Conservation (phyloP, 306 rosid genomes). For the Acacia confusa region DNA sequence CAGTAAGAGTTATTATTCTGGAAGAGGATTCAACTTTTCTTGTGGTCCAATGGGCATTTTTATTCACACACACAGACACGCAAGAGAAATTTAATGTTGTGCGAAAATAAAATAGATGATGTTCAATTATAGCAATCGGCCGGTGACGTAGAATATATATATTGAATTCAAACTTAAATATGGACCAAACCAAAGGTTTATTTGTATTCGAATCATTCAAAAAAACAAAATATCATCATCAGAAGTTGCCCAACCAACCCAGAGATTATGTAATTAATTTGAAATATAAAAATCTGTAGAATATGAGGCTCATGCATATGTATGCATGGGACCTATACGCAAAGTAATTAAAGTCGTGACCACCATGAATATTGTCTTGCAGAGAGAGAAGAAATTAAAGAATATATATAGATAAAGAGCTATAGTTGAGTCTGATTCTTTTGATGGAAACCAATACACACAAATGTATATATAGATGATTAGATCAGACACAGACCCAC, state of each 20-base stretch:
- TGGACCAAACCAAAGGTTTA: background rate
- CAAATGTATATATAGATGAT: background rate
- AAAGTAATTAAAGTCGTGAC: conserved; percentile 43
- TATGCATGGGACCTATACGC: conserved; percentile 20
- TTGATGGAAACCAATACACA: conserved; percentile 31
- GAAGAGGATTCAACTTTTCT: background rate
- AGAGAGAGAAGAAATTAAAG: background rate
- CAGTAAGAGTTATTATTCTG: background rate
- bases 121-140: background rate
- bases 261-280: background rate
- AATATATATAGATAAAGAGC: background rate
- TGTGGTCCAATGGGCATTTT: conserved; percentile 33
- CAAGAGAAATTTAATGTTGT: background rate
- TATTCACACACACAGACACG: background rate
- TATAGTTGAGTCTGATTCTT: conserved; percentile 41
- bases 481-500: conserved; percentile 34
- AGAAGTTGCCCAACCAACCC: conserved; percentile 1
- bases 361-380: conserved; percentile 32
- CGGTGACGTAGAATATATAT: background rate
- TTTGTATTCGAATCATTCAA: background rate
- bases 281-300: background rate
- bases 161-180: background rate
- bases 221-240: background rate
- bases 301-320: background rate
- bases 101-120: background rate